These are phyloP conservation scores for Fusarium dimerum DNA, from an alignment of 2,329 filamentous ascomycete species.

Conservation along the genomic window DNA sequence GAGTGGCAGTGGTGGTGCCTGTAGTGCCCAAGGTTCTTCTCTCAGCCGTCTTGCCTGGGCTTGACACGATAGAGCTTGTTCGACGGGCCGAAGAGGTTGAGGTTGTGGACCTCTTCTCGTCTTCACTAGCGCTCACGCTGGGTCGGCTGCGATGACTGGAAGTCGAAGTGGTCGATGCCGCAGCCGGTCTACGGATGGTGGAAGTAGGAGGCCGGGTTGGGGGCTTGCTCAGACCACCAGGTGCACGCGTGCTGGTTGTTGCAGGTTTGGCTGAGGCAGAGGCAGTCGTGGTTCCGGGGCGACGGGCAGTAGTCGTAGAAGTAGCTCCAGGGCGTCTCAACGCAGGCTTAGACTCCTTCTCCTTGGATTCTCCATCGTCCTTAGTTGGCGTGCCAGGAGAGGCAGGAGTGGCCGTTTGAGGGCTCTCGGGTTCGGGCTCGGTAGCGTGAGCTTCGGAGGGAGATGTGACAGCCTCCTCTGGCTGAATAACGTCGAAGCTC, in stretches of 20 bases:
- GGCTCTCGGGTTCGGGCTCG: conserved; percentile 29
- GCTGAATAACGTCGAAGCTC: conserved; percentile 46
- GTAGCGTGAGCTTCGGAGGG: conserved; percentile 27
- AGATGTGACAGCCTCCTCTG: conserved; percentile 41
- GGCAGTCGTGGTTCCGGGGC: conserved; percentile 14
- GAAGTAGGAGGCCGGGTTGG: conserved; percentile 48
- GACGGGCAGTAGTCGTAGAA: conserved; percentile 27
- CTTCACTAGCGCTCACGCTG: conserved; percentile 51
- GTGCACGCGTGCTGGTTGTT: conserved; percentile 37
- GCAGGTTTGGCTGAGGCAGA: conserved; percentile 31
- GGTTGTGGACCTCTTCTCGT: conserved; percentile 48
- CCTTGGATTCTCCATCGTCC: conserved; percentile 25
- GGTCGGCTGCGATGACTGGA: conserved; percentile 48
- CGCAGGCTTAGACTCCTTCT: conserved; percentile 21
- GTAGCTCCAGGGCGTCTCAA: conserved; percentile 40
- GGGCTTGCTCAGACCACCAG: conserved; percentile 47
- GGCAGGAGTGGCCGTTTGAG: conserved; percentile 30
- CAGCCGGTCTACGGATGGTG: conserved; percentile 31
- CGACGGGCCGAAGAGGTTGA: conserved; percentile 42
- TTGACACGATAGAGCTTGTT: conserved; percentile 45
- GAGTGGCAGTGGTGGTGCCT: conserved; percentile 33
- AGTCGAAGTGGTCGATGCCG: conserved; percentile 39
- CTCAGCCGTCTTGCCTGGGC: conserved; percentile 37
- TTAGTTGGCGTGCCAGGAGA: conserved; percentile 38
- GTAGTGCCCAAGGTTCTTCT: conserved; percentile 38